phyloP scores from a whole-genome alignment of 371 early-diverging fungal species.

The Chytridium lagenaria region DNA sequence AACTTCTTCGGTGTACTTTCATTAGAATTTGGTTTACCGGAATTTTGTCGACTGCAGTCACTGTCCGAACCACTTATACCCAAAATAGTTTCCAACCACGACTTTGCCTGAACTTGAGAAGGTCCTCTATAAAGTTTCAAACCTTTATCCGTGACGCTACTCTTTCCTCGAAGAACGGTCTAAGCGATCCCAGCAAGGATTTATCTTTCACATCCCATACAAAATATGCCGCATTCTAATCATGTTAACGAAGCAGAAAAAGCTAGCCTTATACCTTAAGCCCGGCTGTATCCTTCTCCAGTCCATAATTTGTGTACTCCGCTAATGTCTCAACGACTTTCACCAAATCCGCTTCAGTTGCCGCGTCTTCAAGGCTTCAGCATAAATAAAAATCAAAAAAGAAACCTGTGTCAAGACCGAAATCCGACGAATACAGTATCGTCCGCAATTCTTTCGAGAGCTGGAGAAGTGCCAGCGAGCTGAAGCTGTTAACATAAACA shows the following conservation, averaged over 20 bases:
- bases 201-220: constrained; percentile 66
- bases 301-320: background rate
- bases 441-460: background rate
- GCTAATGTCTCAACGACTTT: background rate
- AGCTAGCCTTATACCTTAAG: background rate
- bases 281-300: background rate
- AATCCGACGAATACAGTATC: background rate
- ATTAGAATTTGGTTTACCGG: too few relatives aligned
- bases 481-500: too few relatives aligned
- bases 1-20: too few relatives aligned
- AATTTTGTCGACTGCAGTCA: too few relatives aligned
- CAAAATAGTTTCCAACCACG: background rate
- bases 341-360: background rate
- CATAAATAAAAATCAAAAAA: too few relatives aligned
- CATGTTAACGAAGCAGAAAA: background rate
- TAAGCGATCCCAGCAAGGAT: background rate
- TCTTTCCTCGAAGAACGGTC: background rate
- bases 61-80: too few relatives aligned
- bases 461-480: background rate
- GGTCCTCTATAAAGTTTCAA: background rate
- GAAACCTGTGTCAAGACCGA: background rate
- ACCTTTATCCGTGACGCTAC: background rate
- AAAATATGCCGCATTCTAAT: constrained; percentile 35
- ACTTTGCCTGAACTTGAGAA: background rate
- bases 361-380: background rate